These are phyloP conservation scores for Carex scoparia DNA, from an alignment of 176 grass and related monocot species.

Conservation along the genomic window DNA sequence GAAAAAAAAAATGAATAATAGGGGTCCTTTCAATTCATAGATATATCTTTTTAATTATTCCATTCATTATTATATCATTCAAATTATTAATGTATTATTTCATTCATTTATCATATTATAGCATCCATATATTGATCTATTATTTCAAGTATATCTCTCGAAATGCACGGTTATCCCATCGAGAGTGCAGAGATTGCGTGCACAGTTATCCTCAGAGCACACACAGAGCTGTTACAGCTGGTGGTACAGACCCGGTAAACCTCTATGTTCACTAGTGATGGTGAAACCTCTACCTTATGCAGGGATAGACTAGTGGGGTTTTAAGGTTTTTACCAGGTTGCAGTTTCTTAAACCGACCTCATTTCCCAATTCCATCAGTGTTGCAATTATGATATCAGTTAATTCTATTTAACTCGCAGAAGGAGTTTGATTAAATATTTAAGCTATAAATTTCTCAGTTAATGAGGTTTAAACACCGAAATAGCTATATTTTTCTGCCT, in stretches of 20 bases:
- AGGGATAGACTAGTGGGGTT: background rate
- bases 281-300: background rate
- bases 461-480: background rate
- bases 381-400: background rate
- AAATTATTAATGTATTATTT: too few species aligned
- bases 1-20: too few species aligned
- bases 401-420: background rate
- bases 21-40: too few species aligned
- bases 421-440: background rate
- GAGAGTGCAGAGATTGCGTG: background rate
- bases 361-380: background rate
- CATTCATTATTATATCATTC: too few species aligned
- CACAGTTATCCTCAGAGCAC: background rate
- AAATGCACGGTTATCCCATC: background rate
- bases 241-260: background rate
- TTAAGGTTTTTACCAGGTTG: background rate
- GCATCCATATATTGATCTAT: too few species aligned
- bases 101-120: too few species aligned
- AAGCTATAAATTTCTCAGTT: background rate
- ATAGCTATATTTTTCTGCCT: background rate
- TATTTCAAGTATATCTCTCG: background rate
- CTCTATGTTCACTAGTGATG: background rate
- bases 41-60: too few species aligned
- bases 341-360: background rate
- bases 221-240: background rate